phyloP scores from a whole-genome alignment of 192 early-diverging fungal genomes.

The Rhizophagus prolifer region DNA sequence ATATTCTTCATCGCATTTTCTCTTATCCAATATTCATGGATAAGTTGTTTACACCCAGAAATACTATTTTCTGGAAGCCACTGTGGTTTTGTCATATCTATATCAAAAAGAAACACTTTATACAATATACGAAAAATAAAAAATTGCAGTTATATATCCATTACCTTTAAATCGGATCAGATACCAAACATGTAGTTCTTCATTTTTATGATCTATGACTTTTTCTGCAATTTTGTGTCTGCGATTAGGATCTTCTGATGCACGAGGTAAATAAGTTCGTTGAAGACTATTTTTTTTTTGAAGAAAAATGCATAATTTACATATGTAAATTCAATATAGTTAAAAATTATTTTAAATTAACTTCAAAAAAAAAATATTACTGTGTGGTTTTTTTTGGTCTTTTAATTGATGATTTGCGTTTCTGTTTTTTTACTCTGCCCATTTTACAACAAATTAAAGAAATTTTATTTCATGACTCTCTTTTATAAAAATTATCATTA shows the following conservation, averaged over 20 bases:
- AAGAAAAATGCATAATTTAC: not conserved
- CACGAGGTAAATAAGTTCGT: not conserved
- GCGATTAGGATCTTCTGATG: not conserved
- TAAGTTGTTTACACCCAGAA: not conserved
- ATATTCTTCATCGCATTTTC: not conserved
- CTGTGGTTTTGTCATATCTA: not conserved
- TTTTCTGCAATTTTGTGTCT: not conserved
- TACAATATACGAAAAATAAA: not conserved
- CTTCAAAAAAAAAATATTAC: not conserved
- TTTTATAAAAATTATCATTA: not conserved
- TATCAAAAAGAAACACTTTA: not conserved
- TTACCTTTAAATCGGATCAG: not conserved
- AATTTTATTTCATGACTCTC: not conserved
- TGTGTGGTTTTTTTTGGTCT: not conserved
- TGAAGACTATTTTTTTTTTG: not conserved
- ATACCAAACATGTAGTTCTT: not conserved
- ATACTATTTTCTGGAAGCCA: not conserved
- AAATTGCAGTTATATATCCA: not conserved
- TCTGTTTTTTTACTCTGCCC: not conserved
- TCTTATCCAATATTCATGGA: not conserved
- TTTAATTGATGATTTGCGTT: not conserved
- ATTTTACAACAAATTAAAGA: not conserved
- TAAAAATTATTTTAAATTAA: not conserved
- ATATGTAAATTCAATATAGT: not conserved
- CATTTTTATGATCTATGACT: not conserved